These are phyloP conservation scores for Mycena kentingensis DNA, from an alignment of 768 basidiomycete species.

Conservation along the genomic window DNA sequence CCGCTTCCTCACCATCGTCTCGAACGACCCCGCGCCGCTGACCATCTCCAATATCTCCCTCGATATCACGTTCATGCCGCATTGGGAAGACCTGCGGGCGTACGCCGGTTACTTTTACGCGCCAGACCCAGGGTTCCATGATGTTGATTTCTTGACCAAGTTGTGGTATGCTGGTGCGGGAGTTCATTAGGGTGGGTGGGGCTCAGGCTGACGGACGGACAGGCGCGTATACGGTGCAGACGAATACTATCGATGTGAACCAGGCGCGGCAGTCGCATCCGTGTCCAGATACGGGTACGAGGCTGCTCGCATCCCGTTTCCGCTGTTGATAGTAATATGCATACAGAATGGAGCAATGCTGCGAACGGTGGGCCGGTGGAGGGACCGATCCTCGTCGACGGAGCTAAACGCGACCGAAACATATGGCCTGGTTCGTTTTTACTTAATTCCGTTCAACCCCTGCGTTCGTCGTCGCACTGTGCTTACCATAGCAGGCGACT, in stretches of 20 bases:
- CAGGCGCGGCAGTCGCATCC: constrained; percentile 38
- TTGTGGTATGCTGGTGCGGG: constrained; percentile 52
- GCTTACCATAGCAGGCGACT: constrained; percentile 34
- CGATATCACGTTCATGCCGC: constrained; percentile 50
- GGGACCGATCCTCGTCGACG: constrained; percentile 56
- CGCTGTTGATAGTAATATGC: not conserved
- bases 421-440: constrained; percentile 28
- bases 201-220: no score
- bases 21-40: constrained; percentile 38
- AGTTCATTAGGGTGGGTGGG: constrained; percentile 6
- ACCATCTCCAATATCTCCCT: constrained; percentile 46
- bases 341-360: constrained; percentile 45
- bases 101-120: constrained; percentile 53
- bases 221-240: constrained; percentile 54
- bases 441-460: not conserved
- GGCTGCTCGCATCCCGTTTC: not conserved
- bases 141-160: constrained; percentile 49
- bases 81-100: constrained; percentile 45
- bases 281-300: constrained; percentile 25
- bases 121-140: constrained; percentile 41
- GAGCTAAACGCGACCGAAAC: constrained; percentile 50
- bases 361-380: constrained; percentile 48
- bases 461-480: not conserved
- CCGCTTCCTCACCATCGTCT: constrained; percentile 47
- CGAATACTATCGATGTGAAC: constrained; percentile 44